Percentiles rank a stretch among this genome's conserved stretches.
phyloP scores from a whole-genome alignment of 345 rosid genomes.

The Hibiscus syriacus region DNA sequence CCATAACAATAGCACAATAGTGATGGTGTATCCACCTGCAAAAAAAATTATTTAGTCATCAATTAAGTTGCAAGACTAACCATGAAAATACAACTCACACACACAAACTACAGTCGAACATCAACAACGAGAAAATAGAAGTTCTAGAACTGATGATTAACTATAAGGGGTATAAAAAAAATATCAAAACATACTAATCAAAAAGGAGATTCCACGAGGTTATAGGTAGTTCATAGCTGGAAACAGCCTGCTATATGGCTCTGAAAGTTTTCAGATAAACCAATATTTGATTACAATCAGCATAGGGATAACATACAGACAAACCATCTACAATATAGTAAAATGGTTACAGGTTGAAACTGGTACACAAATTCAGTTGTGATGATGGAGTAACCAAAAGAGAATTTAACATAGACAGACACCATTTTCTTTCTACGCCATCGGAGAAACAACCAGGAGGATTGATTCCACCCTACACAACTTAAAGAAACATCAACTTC shows the following conservation, averaged over 20 bases:
- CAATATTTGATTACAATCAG: not conserved
- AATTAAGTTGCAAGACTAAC: not conserved
- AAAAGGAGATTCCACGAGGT: too few species aligned
- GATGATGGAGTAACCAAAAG: not conserved
- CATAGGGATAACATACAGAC: not conserved
- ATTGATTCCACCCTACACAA: not conserved
- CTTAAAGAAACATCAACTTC: not conserved
- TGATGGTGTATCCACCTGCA: slow-evolving; percentile 99
- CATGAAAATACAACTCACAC: not conserved
- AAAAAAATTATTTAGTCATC: slow-evolving; percentile 12
- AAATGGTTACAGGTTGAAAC: not conserved
- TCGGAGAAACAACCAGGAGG: not conserved
- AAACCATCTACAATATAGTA: not conserved
- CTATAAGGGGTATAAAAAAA: too few species aligned
- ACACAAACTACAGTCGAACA: not conserved
- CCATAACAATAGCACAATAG: slow-evolving; percentile 93
- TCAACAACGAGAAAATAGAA: not conserved
- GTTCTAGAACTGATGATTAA: not conserved
- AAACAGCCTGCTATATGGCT: too few species aligned
- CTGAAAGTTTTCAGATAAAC: too few species aligned
- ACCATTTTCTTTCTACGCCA: not conserved
- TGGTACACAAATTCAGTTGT: not conserved
- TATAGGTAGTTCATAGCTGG: too few species aligned
- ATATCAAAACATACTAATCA: too few species aligned
- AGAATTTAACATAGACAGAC: not conserved